phyloP scores from a whole-genome alignment of 768 basidiomycete genomes.

The Royoungia palumana region DNA sequence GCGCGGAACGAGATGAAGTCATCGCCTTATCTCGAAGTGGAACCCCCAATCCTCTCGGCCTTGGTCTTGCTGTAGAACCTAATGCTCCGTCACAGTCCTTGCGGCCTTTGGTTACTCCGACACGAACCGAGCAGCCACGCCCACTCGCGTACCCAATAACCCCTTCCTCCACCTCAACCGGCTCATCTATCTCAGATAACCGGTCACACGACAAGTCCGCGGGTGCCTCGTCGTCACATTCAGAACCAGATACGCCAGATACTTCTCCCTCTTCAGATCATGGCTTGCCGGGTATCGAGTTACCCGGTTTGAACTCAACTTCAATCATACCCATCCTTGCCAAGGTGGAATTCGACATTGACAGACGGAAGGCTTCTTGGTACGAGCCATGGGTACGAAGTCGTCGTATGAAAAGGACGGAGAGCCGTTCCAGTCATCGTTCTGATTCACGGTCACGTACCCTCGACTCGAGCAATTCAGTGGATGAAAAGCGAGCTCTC shows the following conservation, averaged over 20 bases:
- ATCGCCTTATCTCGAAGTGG: slow-evolving; percentile 32
- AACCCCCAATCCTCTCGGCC: slow-evolving; percentile 40
- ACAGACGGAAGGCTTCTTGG: slow-evolving; percentile 75
- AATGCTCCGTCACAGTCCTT: slow-evolving; percentile 29
- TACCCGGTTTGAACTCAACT: slow-evolving; percentile 62
- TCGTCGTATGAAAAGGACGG: slow-evolving; percentile 54
- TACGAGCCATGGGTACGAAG: slow-evolving; percentile 80
- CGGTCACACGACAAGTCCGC: slow-evolving; percentile 48
- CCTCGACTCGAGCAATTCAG: slow-evolving; percentile 19
- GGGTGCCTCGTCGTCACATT: slow-evolving; percentile 41
- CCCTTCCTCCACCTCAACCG: slow-evolving; percentile 44
- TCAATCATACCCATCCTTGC: slow-evolving; percentile 82
- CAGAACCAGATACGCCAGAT: slow-evolving; percentile 53
- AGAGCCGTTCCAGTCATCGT: slow-evolving; percentile 36
- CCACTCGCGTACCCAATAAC: slow-evolving; percentile 33
- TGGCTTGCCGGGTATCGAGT: slow-evolving; percentile 50
- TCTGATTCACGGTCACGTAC: slow-evolving; percentile 21
- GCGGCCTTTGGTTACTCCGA: slow-evolving; percentile 48
- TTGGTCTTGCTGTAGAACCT: slow-evolving; percentile 43
- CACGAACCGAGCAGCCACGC: slow-evolving; percentile 38
- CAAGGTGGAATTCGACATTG: slow-evolving; percentile 95
- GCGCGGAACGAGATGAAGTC: slow-evolving; percentile 51
- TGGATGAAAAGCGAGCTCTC: slow-evolving; percentile 36
- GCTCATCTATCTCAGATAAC: slow-evolving; percentile 51
- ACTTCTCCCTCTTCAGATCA: slow-evolving; percentile 41